Evolutionary conservation across 495 filamentous ascomycete species (phyloP).

Genomic region (Tuber indicum): DNA sequence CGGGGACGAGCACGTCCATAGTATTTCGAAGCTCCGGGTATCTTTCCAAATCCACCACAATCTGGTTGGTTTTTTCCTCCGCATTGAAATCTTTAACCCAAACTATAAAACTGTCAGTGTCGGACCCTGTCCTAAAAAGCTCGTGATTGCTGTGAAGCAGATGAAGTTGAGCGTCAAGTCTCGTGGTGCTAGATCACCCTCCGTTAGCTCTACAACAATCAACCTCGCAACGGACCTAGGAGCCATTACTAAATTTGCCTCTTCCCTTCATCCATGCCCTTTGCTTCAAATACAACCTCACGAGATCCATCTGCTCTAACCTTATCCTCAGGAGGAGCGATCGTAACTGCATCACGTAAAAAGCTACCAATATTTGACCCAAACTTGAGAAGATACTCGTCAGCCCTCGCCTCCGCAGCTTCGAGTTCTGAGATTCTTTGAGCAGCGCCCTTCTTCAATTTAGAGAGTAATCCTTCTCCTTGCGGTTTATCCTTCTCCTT

Average conservation of each 20-base stretch:
- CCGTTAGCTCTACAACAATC: constrained; percentile 7
- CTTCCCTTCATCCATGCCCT: constrained; percentile 30
- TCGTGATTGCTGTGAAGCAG: constrained; percentile 81
- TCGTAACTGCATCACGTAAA: constrained; percentile 80
- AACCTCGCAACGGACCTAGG: background rate
- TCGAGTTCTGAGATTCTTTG: constrained; percentile 86
- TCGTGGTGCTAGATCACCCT: constrained; percentile 48
- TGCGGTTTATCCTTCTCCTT: constrained; percentile 28
- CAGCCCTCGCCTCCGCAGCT: constrained; percentile 91
- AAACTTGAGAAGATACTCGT: constrained; percentile 90
- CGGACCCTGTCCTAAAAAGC: constrained; percentile 77
- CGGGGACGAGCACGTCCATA: constrained; percentile 95
- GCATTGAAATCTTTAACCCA: constrained; percentile 64
- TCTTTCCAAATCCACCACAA: constrained; percentile 73
- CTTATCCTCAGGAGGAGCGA: constrained; percentile 58
- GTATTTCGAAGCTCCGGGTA: constrained; percentile 80
- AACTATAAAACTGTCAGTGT: constrained; percentile 61
- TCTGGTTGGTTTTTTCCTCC: constrained; percentile 74
- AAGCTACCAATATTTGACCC: constrained; percentile 87
- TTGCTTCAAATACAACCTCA: constrained; percentile 34
- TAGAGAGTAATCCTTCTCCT: constrained; percentile 54
- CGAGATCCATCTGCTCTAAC: constrained; percentile 8
- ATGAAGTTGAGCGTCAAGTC: constrained; percentile 93
- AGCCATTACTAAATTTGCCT: constrained; percentile 35
- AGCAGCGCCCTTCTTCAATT: constrained; percentile 72